Percentiles rank a stretch among this genome's conserved stretches.
phyloP scores from a whole-genome alignment of 2,329 filamentous ascomycete species.

The Epichloe coenophiala region DNA sequence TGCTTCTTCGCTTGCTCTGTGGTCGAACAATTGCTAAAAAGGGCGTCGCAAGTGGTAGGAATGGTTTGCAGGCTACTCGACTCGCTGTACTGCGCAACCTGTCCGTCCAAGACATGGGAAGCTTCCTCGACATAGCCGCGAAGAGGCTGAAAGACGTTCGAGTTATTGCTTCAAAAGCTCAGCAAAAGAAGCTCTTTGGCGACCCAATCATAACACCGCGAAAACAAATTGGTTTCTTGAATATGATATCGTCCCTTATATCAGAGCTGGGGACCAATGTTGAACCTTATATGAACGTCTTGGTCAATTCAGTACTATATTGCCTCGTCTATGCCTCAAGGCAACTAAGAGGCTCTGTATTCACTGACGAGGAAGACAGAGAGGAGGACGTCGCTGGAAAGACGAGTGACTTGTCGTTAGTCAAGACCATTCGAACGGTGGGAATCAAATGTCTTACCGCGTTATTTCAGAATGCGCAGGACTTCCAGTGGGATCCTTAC shows the following conservation, averaged over 20 bases:
- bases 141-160: conserved; percentile 51
- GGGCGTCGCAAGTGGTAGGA: conserved; percentile 60
- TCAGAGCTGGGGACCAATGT: conserved; percentile 70
- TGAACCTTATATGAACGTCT: conserved; percentile 48
- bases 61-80: conserved; percentile 69
- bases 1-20: conserved; percentile 77
- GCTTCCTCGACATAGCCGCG: conserved; percentile 72
- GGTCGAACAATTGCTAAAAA: conserved; percentile 77
- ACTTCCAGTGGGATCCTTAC: conserved; percentile 61
- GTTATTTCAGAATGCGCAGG: conserved; percentile 60
- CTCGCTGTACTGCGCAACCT: conserved; percentile 72
- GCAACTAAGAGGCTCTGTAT: conserved; percentile 32
- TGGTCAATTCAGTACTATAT: conserved; percentile 69
- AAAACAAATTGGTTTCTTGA: conserved; percentile 82
- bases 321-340: conserved; percentile 62
- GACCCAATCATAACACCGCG: conserved; percentile 50
- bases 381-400: conserved; percentile 29
- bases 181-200: conserved; percentile 40
- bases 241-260: conserved; percentile 80
- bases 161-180: conserved; percentile 35
- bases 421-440: conserved; percentile 52
- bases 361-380: conserved; percentile 20
- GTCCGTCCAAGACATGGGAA: conserved; percentile 56
- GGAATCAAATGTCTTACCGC: conserved; percentile 74
- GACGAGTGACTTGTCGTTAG: conserved; percentile 39